Evolutionary conservation across 202 grass and related monocot genomes (phyloP).

Genomic region (Cymbopogon flexuosus): DNA sequence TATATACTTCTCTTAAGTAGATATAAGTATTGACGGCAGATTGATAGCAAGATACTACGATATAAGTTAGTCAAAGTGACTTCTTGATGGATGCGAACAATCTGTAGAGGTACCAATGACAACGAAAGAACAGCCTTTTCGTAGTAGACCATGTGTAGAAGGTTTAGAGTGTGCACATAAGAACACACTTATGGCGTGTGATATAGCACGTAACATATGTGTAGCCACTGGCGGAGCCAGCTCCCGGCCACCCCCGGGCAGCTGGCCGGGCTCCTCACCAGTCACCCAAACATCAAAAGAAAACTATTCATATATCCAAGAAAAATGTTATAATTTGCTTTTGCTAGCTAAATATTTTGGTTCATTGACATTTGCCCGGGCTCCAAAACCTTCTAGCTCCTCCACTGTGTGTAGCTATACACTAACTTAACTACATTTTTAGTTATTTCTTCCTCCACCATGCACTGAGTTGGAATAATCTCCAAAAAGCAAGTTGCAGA

Average conservation of each 20-base stretch:
- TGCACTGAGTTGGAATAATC: slow-evolving; percentile 19
- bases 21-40: not conserved
- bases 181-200: no score
- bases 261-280: no score
- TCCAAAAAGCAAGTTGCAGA: slow-evolving; percentile 31
- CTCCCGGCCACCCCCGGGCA: no score
- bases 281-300: no score
- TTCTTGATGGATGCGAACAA: not conserved
- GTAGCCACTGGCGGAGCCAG: no score
- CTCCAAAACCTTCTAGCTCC: no score
- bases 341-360: no score
- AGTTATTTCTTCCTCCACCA: not conserved
- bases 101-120: not conserved
- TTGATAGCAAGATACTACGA: not conserved
- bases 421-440: not conserved
- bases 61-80: not conserved
- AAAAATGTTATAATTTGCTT: no score
- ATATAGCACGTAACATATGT: no score
- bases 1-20: not conserved
- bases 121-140: not conserved
- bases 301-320: no score
- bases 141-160: not conserved
- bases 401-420: no score
- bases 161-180: not conserved
- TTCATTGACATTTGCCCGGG: no score